phyloP scores from a whole-genome alignment of 2,329 filamentous ascomycete genomes.

The Trichoderma endophyticum region DNA sequence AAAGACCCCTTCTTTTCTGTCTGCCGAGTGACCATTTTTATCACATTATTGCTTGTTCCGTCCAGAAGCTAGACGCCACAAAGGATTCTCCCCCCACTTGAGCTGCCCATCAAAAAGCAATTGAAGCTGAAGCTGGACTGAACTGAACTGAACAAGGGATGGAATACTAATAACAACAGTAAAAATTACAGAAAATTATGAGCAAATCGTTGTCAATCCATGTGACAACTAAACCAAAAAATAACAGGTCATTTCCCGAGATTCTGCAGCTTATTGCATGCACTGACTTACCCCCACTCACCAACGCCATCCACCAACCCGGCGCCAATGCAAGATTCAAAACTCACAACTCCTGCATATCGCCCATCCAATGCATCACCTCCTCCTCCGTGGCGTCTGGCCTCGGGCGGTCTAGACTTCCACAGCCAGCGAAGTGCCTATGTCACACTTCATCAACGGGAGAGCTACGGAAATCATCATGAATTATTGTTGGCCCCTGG shows the following conservation, averaged over 20 bases:
- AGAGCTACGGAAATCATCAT: not conserved
- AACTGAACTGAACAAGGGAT: not conserved
- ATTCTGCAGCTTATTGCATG: not conserved
- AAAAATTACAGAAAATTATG: not conserved
- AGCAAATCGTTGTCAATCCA: not conserved
- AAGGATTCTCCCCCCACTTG: not conserved
- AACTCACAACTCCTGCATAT: not conserved
- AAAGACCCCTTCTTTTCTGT: not conserved
- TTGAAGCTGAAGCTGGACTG: not conserved
- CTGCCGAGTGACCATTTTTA: not conserved
- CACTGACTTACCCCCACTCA: not conserved
- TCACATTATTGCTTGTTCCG: not conserved
- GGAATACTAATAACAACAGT: not conserved
- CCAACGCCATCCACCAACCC: not conserved
- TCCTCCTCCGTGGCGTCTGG: not conserved
- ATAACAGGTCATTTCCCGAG: not conserved
- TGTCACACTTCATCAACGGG: too few species aligned
- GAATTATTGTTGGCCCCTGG: not conserved
- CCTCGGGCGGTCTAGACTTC: slow-evolving; percentile 5
- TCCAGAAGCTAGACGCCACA: slow-evolving; percentile 3
- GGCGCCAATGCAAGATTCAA: not conserved
- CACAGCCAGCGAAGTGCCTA: too few species aligned
- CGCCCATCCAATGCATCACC: not conserved
- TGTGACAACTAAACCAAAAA: not conserved
- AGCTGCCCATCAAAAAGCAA: not conserved